These are phyloP conservation scores for Mycothermus thermophilus DNA, from an alignment of 495 filamentous ascomycete species.

Conservation along the genomic window DNA sequence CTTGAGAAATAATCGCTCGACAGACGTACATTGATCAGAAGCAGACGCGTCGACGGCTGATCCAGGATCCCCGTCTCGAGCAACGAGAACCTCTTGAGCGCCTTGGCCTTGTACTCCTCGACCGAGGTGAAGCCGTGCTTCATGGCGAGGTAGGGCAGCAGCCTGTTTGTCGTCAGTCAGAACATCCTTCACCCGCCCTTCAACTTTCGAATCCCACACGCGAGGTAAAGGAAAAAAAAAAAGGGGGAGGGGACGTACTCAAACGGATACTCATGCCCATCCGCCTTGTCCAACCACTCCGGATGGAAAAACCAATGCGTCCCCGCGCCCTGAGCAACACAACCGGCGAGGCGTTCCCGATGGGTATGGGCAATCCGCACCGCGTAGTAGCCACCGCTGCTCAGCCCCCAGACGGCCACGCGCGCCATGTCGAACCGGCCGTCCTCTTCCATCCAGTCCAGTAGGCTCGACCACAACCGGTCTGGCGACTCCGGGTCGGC, in stretches of 20 bases:
- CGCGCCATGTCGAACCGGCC: constrained; percentile 46
- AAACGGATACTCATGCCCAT: constrained; percentile 72
- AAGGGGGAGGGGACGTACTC: constrained; percentile 30
- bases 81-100: constrained; percentile 57
- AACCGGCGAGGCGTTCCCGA: constrained; percentile 40
- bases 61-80: constrained; percentile 55
- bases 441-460: constrained; percentile 50
- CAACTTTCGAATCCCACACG: not conserved
- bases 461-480: constrained; percentile 48
- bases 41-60: constrained; percentile 45
- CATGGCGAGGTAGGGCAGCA: constrained; percentile 49
- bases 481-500: constrained; percentile 34
- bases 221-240: not conserved
- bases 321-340: constrained; percentile 59
- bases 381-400: constrained; percentile 65
- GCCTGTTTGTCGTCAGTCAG: constrained; percentile 19
- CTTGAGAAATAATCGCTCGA: too few species aligned
- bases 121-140: constrained; percentile 55
- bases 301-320: constrained; percentile 52
- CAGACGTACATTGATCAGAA: constrained; percentile 52
- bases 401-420: constrained; percentile 59
- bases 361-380: constrained; percentile 63
- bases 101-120: constrained; percentile 45
- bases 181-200: not conserved
- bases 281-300: constrained; percentile 51